Conservation (phyloP, 257 asterid genomes). For the Solanum piurae region DNA sequence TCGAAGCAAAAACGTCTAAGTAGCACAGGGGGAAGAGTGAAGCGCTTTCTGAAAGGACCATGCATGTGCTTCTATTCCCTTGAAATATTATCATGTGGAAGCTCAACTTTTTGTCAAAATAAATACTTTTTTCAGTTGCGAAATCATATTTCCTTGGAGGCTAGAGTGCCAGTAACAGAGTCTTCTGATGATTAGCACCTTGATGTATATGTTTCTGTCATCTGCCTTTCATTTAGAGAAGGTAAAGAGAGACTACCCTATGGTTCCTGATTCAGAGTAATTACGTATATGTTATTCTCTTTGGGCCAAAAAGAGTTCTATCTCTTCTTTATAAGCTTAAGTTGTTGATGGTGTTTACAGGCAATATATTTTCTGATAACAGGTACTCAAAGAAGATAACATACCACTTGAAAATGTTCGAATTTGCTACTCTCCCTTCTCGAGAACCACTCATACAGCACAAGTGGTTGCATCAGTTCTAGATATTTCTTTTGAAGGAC, state of each 20-base stretch:
- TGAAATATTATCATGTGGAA: not conserved
- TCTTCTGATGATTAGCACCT: not conserved
- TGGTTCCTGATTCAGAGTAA: not conserved
- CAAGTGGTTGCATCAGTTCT: slow-evolving; percentile 62
- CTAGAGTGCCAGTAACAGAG: not conserved
- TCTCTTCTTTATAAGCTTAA: not conserved
- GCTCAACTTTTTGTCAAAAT: not conserved
- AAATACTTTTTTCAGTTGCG: not conserved
- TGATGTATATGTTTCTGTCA: not conserved
- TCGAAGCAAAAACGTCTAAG: not conserved
- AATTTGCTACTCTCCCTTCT: slow-evolving; percentile 90
- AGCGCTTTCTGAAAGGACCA: not conserved
- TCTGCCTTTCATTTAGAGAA: not conserved
- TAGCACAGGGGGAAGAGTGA: not conserved
- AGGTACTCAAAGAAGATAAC: slow-evolving; percentile 47
- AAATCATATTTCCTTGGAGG: not conserved
- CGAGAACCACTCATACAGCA: slow-evolving; percentile 90
- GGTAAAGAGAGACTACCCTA: not conserved
- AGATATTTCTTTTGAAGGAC: slow-evolving; percentile 57
- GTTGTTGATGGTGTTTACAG: not conserved
- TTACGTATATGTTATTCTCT: not conserved
- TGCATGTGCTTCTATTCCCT: not conserved
- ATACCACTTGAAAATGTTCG: slow-evolving; percentile 49
- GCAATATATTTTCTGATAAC: slow-evolving; percentile 1
- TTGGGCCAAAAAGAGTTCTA: not conserved